Percentiles rank a stretch among this genome's conserved stretches.
Evolutionary conservation across 202 grass and related monocot genomes (phyloP).

Genomic region (Zoysia matrella): DNA sequence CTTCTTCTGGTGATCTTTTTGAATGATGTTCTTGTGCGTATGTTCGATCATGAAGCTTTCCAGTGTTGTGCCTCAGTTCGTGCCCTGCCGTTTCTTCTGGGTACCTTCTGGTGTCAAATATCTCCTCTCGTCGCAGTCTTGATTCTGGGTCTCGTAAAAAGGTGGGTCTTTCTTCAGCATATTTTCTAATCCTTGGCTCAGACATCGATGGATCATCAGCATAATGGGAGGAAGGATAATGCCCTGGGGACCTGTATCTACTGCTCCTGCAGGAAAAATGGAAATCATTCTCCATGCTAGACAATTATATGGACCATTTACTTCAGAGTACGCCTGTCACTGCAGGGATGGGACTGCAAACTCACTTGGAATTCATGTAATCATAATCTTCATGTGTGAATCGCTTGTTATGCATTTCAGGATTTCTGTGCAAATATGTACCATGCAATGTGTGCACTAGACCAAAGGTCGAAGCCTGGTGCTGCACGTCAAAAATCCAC

Average conservation of each 20-base stretch:
- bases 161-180: slow-evolving; percentile 42
- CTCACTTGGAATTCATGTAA: slow-evolving; percentile 44
- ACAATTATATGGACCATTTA: slow-evolving; percentile 37
- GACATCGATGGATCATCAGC: slow-evolving; percentile 42
- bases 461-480: slow-evolving; percentile 55
- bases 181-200: slow-evolving; percentile 49
- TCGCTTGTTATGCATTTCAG: slow-evolving; percentile 29
- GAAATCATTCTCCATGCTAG: slow-evolving; percentile 8
- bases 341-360: slow-evolving; percentile 23
- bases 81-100: slow-evolving; percentile 29
- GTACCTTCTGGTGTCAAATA: slow-evolving; percentile 22
- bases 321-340: neutral
- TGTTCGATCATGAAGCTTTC: slow-evolving; percentile 43
- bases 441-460: slow-evolving; percentile 41
- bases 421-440: slow-evolving; percentile 55
- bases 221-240: slow-evolving; percentile 53
- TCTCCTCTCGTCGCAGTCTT: slow-evolving; percentile 13
- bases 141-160: slow-evolving; percentile 8
- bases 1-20: slow-evolving; percentile 46
- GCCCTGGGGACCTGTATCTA: slow-evolving; percentile 45
- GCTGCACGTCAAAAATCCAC: slow-evolving; percentile 51
- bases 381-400: slow-evolving; percentile 49
- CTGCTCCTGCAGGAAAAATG: slow-evolving; percentile 60
- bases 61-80: slow-evolving; percentile 32
- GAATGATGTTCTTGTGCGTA: slow-evolving; percentile 42